phyloP scores from a whole-genome alignment of 2,329 filamentous ascomycete genomes.

The Colletotrichum gigasporum region DNA sequence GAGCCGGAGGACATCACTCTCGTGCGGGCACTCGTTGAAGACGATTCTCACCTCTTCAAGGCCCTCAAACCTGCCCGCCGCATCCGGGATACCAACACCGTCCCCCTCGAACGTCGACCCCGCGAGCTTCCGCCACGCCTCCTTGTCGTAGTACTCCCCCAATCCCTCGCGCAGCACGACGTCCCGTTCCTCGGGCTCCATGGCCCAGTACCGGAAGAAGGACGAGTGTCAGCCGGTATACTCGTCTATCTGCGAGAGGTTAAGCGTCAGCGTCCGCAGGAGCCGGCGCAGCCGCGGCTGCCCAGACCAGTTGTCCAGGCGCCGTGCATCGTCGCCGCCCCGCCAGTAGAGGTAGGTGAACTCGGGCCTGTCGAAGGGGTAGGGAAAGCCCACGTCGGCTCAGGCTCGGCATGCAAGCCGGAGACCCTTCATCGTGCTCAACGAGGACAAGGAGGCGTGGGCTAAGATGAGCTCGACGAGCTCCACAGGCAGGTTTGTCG shows the following conservation, averaged over 20 bases:
- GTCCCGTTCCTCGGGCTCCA: constrained; percentile 47
- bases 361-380: constrained; percentile 48
- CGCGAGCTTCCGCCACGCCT: constrained; percentile 36
- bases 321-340: constrained; percentile 48
- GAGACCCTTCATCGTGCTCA: constrained; percentile 48
- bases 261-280: constrained; percentile 55
- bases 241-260: constrained; percentile 53
- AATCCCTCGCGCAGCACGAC: constrained; percentile 46
- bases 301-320: constrained; percentile 53
- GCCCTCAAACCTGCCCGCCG: background rate
- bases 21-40: background rate
- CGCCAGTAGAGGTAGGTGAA: constrained; percentile 56
- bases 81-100: background rate
- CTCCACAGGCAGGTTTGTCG: constrained; percentile 44
- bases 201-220: constrained; percentile 47
- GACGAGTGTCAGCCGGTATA: constrained; percentile 48
- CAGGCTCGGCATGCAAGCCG: constrained; percentile 49
- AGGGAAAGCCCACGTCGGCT: constrained; percentile 53
- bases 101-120: background rate
- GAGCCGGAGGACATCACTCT: background rate
- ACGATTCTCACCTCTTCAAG: background rate
- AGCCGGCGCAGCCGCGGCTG: constrained; percentile 51
- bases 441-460: constrained; percentile 43
- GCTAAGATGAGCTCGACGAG: constrained; percentile 53
- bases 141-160: constrained; percentile 47